A percentile compares a stretch with the other conserved stretches of the same genome.
phyloP scores from a whole-genome alignment of 768 basidiomycete species.

The Ephemerocybe angulata region DNA sequence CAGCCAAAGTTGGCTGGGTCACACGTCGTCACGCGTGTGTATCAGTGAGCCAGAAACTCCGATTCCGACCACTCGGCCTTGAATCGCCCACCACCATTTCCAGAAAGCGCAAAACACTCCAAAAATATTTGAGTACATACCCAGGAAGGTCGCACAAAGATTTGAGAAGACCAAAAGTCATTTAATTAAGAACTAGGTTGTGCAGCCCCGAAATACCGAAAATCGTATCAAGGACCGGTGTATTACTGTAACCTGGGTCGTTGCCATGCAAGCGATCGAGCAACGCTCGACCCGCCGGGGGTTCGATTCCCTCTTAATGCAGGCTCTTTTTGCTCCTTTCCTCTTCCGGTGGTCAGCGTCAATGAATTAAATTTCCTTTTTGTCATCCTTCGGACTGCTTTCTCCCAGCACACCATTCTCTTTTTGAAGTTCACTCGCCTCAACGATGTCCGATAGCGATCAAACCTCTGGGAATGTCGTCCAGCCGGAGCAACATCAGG shows the following conservation, averaged over 20 bases:
- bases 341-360: too few species aligned
- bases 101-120: neutral
- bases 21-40: neutral
- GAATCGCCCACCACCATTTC: neutral
- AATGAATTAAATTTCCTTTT: too few species aligned
- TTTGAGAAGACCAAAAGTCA: neutral
- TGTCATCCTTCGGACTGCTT: too few species aligned
- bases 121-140: neutral
- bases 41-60: neutral
- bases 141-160: neutral
- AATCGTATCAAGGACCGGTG: neutral
- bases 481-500: too few species aligned
- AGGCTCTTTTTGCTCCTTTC: constrained; percentile 17
- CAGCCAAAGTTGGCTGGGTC: too few species aligned
- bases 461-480: neutral
- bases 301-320: constrained; percentile 87
- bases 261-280: neutral
- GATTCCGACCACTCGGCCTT: neutral
- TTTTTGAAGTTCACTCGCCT: too few species aligned
- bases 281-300: constrained; percentile 74
- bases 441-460: neutral
- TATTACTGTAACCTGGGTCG: constrained; percentile 7
- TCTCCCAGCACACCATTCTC: neutral
- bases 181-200: neutral
- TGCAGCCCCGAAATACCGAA: neutral